Evolutionary conservation across 768 basidiomycete species (phyloP).

Genomic region (Heimioporus sp.): DNA sequence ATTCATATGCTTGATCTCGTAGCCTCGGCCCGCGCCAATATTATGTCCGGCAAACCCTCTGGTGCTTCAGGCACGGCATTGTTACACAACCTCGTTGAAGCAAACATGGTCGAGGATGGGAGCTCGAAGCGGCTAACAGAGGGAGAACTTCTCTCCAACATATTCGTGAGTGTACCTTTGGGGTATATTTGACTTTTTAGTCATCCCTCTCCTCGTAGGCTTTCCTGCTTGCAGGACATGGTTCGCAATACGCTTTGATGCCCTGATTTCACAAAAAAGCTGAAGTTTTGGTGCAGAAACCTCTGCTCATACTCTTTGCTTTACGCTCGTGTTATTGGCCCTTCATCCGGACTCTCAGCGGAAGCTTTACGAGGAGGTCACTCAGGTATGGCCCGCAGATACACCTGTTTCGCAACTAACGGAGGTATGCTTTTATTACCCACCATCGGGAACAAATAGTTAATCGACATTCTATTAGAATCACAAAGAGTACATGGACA

Average conservation of each 20-base stretch:
- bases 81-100: slow-evolving; percentile 44
- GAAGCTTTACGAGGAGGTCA: slow-evolving; percentile 42
- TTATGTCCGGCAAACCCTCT: slow-evolving; percentile 26
- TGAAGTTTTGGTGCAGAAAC: slow-evolving; percentile 39
- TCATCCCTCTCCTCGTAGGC: slow-evolving; percentile 23
- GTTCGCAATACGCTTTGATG: slow-evolving; percentile 20
- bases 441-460: not conserved
- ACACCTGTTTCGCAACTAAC: slow-evolving; percentile 21
- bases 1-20: slow-evolving; percentile 43
- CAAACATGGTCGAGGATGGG: slow-evolving; percentile 41
- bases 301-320: slow-evolving; percentile 43
- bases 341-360: slow-evolving; percentile 49
- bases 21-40: slow-evolving; percentile 35
- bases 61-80: slow-evolving; percentile 34
- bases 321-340: slow-evolving; percentile 44
- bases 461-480: slow-evolving; percentile 23
- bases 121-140: slow-evolving; percentile 36
- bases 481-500: slow-evolving; percentile 38
- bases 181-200: not conserved
- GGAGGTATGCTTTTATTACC: slow-evolving; percentile 25
- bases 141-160: slow-evolving; percentile 46
- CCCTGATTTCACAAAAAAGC: not conserved
- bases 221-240: slow-evolving; percentile 51
- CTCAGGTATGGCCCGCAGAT: slow-evolving; percentile 39
- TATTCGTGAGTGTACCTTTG: slow-evolving; percentile 37